phyloP scores from a whole-genome alignment of 2,329 filamentous ascomycete species.

The Ampelomyces quisqualis region DNA sequence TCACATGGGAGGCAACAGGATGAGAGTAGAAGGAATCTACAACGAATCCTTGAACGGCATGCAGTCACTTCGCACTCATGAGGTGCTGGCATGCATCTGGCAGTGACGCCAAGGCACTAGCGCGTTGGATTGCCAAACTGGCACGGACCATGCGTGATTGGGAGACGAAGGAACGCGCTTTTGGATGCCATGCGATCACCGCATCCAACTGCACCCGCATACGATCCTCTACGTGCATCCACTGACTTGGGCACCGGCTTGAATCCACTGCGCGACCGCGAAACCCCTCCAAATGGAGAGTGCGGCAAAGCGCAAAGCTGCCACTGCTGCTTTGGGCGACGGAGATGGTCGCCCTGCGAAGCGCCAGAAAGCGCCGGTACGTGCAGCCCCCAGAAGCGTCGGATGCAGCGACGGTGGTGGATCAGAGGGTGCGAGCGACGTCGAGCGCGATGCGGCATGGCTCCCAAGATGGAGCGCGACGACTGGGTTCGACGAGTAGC shows the following conservation, averaged over 20 bases:
- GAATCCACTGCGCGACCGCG: slow-evolving; percentile 35
- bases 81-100: background rate
- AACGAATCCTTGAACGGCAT: too few species aligned
- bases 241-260: slow-evolving; percentile 15
- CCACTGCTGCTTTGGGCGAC: slow-evolving; percentile 51
- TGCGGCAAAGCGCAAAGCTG: slow-evolving; percentile 59
- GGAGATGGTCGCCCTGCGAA: slow-evolving; percentile 57
- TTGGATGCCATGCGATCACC: slow-evolving; percentile 24
- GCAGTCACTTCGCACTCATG: too few species aligned
- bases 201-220: slow-evolving; percentile 39
- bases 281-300: slow-evolving; percentile 43
- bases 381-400: slow-evolving; percentile 41
- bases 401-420: slow-evolving; percentile 27
- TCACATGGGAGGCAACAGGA: too few species aligned
- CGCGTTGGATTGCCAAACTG: slow-evolving; percentile 1
- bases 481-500: slow-evolving; percentile 38
- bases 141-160: background rate
- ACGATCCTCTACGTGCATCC: slow-evolving; percentile 16
- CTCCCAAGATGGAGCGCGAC: slow-evolving; percentile 35
- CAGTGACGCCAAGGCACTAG: background rate
- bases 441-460: slow-evolving; percentile 35
- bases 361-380: slow-evolving; percentile 60
- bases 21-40: too few species aligned
- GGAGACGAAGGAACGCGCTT: slow-evolving; percentile 18
- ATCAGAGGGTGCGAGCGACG: slow-evolving; percentile 17